Evolutionary conservation across 129 eudicot genomes (phyloP), one percentile per base, ranked within the genome.

Genomic region (Cynara cardunculus): DNA sequence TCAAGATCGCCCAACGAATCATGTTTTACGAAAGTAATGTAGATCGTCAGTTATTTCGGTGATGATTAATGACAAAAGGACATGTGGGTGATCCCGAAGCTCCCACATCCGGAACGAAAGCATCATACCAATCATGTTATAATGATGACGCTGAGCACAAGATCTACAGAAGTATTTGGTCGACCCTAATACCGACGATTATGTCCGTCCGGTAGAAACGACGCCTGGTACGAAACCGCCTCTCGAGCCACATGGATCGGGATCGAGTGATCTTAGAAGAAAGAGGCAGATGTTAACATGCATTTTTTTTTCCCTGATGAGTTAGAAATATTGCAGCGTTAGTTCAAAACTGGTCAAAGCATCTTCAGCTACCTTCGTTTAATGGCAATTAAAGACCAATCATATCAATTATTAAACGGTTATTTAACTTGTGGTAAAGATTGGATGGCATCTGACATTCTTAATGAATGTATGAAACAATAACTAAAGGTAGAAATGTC

Each of bases 371-470:
- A 26, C 66, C 27, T 22, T 61, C 12, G 25, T 61, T 74, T 44
- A 10, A 74, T 74, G 65, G 7, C 66, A 73, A 12, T 24, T 44
- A 74, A 74, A 16, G 78, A 74, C 67, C 78, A 41, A 74, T 44
- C 66, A 46, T 74, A 74, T 74, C 67, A 74, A 0, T 34, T 21
- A 22, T 39, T 41, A 39, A 25, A 26, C 32, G 19, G 22, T 49
- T 49, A 49, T 16, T 16, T 49, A 49, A 49, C 19, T 49, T 49
- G 5, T 49, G 61, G 61, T 49, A 16, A 49, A 49, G 21, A 49
- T 49, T 49, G 22, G 62, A 49, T 49, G 22, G 62, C 8, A 22
- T 3, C 21, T 49, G 21, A 16, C 62, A 13, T 49, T 18, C 22
- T 49, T 49, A 49, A 49, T 16, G 62, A 7, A 49, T 49, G 18